Evolutionary conservation across 2,329 filamentous ascomycete species (phyloP), one percentile per base, ranked within the genome.

Genomic region (Diaporthe sp.): DNA sequence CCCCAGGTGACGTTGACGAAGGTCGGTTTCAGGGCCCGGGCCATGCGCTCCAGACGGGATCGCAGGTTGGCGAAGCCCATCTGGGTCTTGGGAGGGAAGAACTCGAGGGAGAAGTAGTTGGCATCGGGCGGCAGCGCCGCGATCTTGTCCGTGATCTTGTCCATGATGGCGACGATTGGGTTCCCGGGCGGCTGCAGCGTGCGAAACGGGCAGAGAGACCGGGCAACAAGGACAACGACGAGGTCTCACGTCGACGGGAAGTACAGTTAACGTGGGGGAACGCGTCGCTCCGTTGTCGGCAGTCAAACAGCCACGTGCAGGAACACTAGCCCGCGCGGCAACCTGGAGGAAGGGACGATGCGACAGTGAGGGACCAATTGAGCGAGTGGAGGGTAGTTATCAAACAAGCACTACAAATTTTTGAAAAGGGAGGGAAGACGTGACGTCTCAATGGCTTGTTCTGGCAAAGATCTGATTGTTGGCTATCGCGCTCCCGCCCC

Each of bases 1-100:
- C 97, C 97, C 97, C 97, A 99, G 70, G 97, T 99, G 69, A 99
- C 95, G 74, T 96, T 98, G 76, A 99, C 95, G 82, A 99, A 99
- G 60, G 98, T 89, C 57, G 97, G 97, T 19, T 94, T 93, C 74
- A 99, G 89, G 19, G 95, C 96, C 77, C 95, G 92, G 67, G 97
- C 92, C 97, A 99, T 98, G 82, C 97, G 95, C 83, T 97, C 94
- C 75, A 99, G 91, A 82, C 97, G 95, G 77, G 94, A 94, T 82
- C 96, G 94, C 72, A 99, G 91, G 84, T 99, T 99, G 77, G 95
- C 93, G 80, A 97, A 97, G 78, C 97, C 97, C 92, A 97, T 98
- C 76, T 93, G 89, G 61, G 97, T 99, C 88, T 98, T 99, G 77
- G 97, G 97, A 78, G 97, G 97, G 87, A 99, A 99, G 91, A 99